Evolutionary conservation across 768 basidiomycete species (phyloP).

Genomic region (Gloeophyllum trabeum): DNA sequence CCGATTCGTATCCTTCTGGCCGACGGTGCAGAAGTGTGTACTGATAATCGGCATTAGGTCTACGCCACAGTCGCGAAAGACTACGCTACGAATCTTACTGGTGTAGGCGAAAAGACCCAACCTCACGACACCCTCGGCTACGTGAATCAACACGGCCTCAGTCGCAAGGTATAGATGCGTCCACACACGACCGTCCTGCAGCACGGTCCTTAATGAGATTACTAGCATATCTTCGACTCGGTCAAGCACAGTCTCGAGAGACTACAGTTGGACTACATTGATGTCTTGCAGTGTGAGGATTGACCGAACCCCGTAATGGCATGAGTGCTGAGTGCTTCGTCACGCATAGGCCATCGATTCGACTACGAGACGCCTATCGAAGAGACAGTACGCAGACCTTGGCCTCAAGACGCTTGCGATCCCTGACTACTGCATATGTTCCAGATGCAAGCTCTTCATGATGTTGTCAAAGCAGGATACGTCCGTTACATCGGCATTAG

Average conservation of each 20-base stretch:
- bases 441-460: constrained; percentile 29
- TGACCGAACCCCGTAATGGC: no score
- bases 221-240: constrained; percentile 23
- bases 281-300: constrained; percentile 21
- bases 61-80: constrained; percentile 7
- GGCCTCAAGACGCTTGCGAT: neutral
- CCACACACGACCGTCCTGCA: neutral
- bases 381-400: constrained; percentile 20
- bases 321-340: neutral
- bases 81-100: constrained; percentile 3
- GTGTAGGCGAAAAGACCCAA: neutral
- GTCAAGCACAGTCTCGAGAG: constrained; percentile 2
- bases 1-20: neutral
- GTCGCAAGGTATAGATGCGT: constrained; percentile 24
- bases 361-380: constrained; percentile 30
- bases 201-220: neutral
- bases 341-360: constrained; percentile 23
- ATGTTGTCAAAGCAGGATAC: constrained; percentile 28
- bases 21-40: neutral
- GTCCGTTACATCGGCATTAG: constrained; percentile 26
- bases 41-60: constrained; percentile 3
- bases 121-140: constrained; percentile 26
- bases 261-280: constrained; percentile 22
- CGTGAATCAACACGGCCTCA: constrained; percentile 40
- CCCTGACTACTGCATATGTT: neutral